A percentile compares a stretch with the other conserved stretches of the same genome.
phyloP scores from a whole-genome alignment of 805 yeast species.

The Candida berthetii region DNA sequence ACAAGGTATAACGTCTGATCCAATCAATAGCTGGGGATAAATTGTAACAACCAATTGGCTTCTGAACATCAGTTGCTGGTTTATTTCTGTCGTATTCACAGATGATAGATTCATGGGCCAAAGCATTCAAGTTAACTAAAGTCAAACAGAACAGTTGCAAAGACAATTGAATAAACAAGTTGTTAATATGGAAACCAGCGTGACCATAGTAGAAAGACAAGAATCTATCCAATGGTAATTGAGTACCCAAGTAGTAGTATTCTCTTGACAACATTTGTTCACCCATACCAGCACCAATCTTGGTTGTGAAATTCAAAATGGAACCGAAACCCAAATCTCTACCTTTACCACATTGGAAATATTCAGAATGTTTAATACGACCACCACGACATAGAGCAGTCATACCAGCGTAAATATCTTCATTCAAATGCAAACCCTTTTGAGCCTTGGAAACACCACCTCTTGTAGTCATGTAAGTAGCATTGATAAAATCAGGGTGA shows the following conservation, averaged over 20 bases:
- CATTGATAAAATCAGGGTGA: constrained; percentile 80
- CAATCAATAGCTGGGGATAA: constrained; percentile 70
- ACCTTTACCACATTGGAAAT: constrained; percentile 88
- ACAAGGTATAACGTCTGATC: constrained; percentile 75
- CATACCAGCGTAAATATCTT: constrained; percentile 89
- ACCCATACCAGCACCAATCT: constrained; percentile 93
- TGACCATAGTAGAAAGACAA: constrained; percentile 82
- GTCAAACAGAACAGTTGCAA: constrained; percentile 68
- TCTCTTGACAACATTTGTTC: constrained; percentile 84
- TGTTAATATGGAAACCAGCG: constrained; percentile 82
- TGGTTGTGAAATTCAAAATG: constrained; percentile 77
- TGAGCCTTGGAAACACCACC: constrained; percentile 89
- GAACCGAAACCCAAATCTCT: constrained; percentile 87
- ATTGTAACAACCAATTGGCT: constrained; percentile 72
- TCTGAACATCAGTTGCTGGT: constrained; percentile 61
- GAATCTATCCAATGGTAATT: constrained; percentile 74
- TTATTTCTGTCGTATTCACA: constrained; percentile 61
- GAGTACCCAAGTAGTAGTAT: constrained; percentile 76
- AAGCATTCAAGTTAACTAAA: constrained; percentile 62
- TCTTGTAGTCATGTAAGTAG: constrained; percentile 74
- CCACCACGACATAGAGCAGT: constrained; percentile 80
- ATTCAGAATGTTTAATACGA: constrained; percentile 81
- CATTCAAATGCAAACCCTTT: constrained; percentile 79
- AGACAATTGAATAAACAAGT: constrained; percentile 71
- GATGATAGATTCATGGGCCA: constrained; percentile 64